These are phyloP conservation scores for Rhizopogon roseolus DNA, from an alignment of 768 basidiomycete species.

Conservation along the genomic window DNA sequence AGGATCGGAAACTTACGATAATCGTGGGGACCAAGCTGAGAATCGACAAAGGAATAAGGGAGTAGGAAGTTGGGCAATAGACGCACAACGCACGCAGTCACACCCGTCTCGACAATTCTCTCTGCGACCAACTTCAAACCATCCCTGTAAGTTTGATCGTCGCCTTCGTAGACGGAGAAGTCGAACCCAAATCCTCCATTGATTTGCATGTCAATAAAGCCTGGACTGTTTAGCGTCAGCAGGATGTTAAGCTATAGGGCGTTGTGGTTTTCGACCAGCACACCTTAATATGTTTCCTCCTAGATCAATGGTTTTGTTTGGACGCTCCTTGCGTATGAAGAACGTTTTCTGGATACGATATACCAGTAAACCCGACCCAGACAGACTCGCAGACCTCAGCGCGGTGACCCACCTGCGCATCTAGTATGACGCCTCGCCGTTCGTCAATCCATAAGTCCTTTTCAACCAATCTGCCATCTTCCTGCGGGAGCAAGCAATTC, in stretches of 20 bases:
- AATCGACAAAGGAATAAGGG: conserved; percentile 20
- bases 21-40: conserved; percentile 58
- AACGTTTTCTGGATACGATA: conserved; percentile 54
- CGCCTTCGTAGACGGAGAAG: conserved; percentile 75
- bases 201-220: conserved; percentile 83
- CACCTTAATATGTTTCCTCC: conserved; percentile 75
- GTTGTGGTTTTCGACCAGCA: neutral
- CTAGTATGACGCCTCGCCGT: conserved; percentile 64
- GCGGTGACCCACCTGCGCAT: conserved; percentile 53
- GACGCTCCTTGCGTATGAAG: conserved; percentile 55
- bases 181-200: conserved; percentile 89
- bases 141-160: conserved; percentile 60
- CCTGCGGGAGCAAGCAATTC: conserved; percentile 74
- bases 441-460: conserved; percentile 84
- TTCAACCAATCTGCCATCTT: conserved; percentile 71
- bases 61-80: conserved; percentile 10
- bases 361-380: conserved; percentile 1
- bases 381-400: neutral
- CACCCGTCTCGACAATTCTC: conserved; percentile 81
- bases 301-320: conserved; percentile 61
- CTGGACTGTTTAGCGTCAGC: conserved; percentile 48
- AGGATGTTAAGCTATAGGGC: too few species aligned
- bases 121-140: conserved; percentile 70
- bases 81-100: conserved; percentile 66
- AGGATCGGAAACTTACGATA: conserved; percentile 45